Evolutionary conservation across 2,329 filamentous ascomycete genomes (phyloP).

Genomic region (Aureobasidium sp.): DNA sequence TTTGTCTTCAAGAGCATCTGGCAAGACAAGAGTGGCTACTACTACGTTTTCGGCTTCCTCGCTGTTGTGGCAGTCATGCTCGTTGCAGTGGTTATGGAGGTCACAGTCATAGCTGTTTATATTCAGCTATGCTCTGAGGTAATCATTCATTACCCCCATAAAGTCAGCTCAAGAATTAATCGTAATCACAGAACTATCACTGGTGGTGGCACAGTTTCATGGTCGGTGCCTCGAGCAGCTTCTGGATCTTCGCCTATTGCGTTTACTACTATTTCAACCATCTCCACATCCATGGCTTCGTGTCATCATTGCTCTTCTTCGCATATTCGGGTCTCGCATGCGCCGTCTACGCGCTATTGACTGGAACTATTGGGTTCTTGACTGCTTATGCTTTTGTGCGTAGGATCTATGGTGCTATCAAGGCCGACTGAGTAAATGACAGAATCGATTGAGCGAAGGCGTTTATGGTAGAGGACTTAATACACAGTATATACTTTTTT

Average conservation of each 20-base stretch:
- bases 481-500: neutral
- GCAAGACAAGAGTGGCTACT: conserved; percentile 87
- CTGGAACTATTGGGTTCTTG: conserved; percentile 77
- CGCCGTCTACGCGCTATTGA: conserved; percentile 71
- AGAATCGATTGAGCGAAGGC: neutral
- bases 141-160: conserved; percentile 20
- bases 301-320: conserved; percentile 77
- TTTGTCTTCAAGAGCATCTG: conserved; percentile 83
- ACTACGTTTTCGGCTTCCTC: conserved; percentile 85
- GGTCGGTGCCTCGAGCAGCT: conserved; percentile 65
- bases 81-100: conserved; percentile 70
- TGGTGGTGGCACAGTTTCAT: conserved; percentile 93
- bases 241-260: conserved; percentile 80
- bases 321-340: conserved; percentile 77
- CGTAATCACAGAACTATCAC: conserved; percentile 60
- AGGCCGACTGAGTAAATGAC: conserved; percentile 27
- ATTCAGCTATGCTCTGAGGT: conserved; percentile 72
- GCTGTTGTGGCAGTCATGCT: conserved; percentile 66
- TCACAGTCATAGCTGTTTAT: conserved; percentile 77
- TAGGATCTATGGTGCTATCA: conserved; percentile 60
- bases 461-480: neutral
- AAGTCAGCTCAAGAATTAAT: conserved; percentile 15
- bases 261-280: conserved; percentile 77
- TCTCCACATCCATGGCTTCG: conserved; percentile 72
- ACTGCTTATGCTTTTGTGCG: conserved; percentile 78